Evolutionary conservation across 306 rosid species (phyloP).

Genomic region (Vicia villosa): DNA sequence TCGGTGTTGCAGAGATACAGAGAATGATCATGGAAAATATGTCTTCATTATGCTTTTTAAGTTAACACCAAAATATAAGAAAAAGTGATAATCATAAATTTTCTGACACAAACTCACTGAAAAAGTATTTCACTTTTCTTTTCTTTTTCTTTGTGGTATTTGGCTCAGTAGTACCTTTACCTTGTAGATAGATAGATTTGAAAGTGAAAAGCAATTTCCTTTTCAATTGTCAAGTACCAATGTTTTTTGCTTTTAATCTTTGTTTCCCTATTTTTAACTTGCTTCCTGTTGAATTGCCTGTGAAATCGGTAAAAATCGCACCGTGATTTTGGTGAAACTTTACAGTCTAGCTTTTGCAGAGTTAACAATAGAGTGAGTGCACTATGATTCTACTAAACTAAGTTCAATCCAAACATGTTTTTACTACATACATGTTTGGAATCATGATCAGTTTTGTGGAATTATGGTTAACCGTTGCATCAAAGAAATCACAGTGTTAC

Average conservation of each 20-base stretch:
- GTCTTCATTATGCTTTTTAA: constrained; percentile 21
- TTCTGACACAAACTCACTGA: constrained; percentile 42
- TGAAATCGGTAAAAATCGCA: background rate
- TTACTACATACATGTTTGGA: background rate
- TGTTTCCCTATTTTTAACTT: background rate
- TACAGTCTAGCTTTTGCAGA: background rate
- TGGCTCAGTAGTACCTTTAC: constrained; percentile 22
- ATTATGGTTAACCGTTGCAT: background rate
- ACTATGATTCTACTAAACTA: too few species aligned
- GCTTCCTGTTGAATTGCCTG: background rate
- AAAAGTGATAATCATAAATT: constrained; percentile 20
- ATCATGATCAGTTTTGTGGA: background rate
- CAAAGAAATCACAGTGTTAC: background rate
- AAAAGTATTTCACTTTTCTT: constrained; percentile 11
- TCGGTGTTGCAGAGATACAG: constrained; percentile 42
- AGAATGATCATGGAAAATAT: constrained; percentile 47
- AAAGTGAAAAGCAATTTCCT: constrained; percentile 38
- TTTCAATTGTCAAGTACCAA: constrained; percentile 15
- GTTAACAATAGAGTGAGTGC: background rate
- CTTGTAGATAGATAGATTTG: background rate
- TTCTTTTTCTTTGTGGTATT: constrained; percentile 22
- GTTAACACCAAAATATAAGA: constrained; percentile 4
- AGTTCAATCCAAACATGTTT: too few species aligned
- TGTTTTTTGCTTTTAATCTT: constrained; percentile 16
- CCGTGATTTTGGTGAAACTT: background rate